Percentiles rank a stretch among this genome's conserved stretches.
These are phyloP conservation scores for Phaeosphaeriaceae sp. DNA, from an alignment of 2,329 filamentous ascomycete species.

Conservation along the genomic window DNA sequence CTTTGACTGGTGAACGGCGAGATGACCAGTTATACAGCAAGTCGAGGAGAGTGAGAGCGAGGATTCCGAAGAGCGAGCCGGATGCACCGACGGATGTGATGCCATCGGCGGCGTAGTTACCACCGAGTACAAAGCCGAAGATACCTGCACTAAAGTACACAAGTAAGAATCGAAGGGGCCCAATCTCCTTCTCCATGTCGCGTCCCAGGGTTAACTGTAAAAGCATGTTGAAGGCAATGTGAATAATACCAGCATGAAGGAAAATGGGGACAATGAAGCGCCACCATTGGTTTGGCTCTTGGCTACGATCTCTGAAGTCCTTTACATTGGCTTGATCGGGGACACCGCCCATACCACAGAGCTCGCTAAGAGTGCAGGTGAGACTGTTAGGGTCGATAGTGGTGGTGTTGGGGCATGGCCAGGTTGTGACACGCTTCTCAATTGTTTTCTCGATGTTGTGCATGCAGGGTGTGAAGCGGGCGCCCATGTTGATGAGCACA, in stretches of 20 bases:
- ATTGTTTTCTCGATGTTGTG: slow-evolving; percentile 75
- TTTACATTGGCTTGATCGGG: slow-evolving; percentile 65
- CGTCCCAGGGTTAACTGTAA: slow-evolving; percentile 87
- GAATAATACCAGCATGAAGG: slow-evolving; percentile 89
- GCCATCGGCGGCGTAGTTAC: slow-evolving; percentile 84
- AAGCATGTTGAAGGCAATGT: slow-evolving; percentile 94
- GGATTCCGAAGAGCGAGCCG: slow-evolving; percentile 87
- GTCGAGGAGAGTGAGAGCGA: slow-evolving; percentile 87
- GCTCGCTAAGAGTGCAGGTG: slow-evolving; percentile 75
- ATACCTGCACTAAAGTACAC: slow-evolving; percentile 93
- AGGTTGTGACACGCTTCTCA: slow-evolving; percentile 59
- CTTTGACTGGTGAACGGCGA: slow-evolving; percentile 75
- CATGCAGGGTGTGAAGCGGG: slow-evolving; percentile 93
- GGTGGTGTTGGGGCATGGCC: slow-evolving; percentile 78
- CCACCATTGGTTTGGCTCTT: slow-evolving; percentile 91
- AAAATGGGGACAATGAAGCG: slow-evolving; percentile 97
- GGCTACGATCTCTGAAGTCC: slow-evolving; percentile 60
- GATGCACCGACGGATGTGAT: slow-evolving; percentile 86
- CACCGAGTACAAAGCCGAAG: slow-evolving; percentile 93
- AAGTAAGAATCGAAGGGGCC: slow-evolving; percentile 82
- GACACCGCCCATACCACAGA: slow-evolving; percentile 84
- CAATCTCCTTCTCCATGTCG: slow-evolving; percentile 92
- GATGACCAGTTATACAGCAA: slow-evolving; percentile 91
- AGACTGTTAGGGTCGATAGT: slow-evolving; percentile 65
- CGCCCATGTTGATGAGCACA: slow-evolving; percentile 95